Percentiles rank a stretch among this genome's conserved stretches.
Conservation (phyloP, 73 alveolate species). For the Blepharisma stoltei region DNA sequence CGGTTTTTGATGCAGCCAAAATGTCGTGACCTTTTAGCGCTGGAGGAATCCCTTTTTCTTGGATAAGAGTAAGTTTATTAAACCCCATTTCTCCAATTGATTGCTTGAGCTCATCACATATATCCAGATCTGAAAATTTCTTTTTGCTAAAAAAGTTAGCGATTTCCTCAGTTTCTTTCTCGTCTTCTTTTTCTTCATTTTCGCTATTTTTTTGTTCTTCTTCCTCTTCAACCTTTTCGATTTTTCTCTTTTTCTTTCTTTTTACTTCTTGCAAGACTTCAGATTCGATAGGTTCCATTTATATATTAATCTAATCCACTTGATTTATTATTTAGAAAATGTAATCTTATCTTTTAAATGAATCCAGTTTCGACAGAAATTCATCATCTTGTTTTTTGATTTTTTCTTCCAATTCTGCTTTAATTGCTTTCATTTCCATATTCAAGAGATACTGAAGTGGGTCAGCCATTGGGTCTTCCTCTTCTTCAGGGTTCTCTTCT, state of each 20-base stretch:
- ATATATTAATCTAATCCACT: too few relatives aligned
- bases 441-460: constrained; percentile 30
- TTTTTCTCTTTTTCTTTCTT: constrained; percentile 22
- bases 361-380: constrained; percentile 32
- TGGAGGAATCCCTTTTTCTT: constrained; percentile 88
- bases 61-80: constrained; percentile 77
- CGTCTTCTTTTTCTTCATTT: too few relatives aligned
- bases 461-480: constrained; percentile 30
- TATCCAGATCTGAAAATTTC: constrained; percentile 66
- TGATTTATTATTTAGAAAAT: not conserved
- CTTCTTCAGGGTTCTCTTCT: constrained; percentile 35
- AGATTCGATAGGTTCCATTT: too few relatives aligned
- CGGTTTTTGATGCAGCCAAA: constrained; percentile 99
- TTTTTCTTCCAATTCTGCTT: constrained; percentile 39
- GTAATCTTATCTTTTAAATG: constrained; percentile 36
- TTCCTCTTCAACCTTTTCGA: not conserved
- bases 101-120: constrained; percentile 67
- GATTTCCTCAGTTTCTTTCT: too few relatives aligned
- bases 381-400: constrained; percentile 40
- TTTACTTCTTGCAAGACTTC: too few relatives aligned
- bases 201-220: too few relatives aligned
- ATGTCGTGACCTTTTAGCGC: constrained; percentile 89
- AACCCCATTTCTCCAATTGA: constrained; percentile 77
- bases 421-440: constrained; percentile 35
- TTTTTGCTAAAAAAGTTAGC: constrained; percentile 51